Base-by-base conservation (phyloP, 2,329 filamentous ascomycete species). In the Pestalotiopsis sp. region DNA sequence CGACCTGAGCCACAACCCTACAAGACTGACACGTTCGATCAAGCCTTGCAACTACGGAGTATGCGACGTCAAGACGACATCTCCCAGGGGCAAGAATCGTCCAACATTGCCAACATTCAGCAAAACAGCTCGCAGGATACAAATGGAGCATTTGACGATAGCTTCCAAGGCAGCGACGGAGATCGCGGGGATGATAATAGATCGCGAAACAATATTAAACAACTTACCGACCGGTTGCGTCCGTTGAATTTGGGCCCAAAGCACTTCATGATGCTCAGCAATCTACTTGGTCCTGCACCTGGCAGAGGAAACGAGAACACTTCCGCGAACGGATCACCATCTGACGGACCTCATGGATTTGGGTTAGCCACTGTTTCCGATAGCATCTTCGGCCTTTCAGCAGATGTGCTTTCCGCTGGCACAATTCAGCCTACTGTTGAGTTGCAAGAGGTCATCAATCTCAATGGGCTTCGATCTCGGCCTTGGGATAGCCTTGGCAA, bases 1-100 rank as follows among this genome's bases (percentile, higher is more conserved):
- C 73, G 74, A 41, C 59, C 66, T 9, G 62, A 61, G 12, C 62
- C 70, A 3, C 52, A 70, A 14, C 36, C 58, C 11, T 69, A 70
- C 6, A 63, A 63, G 12, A 38, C 61, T 2, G 70, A 74, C 14
- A 66, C 70, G 11, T 68, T 52, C 4, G 45, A 52, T 20, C 20
- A 17, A n/a, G 20, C 7, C 6, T n/a, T 52, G 2, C 14, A 52
- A n/a, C 17, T 17, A n/a, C 7, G 20, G 45, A 6, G 20, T 20
- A n/a, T 52, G 14, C 45, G 11, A 9, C 17, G 17, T 11, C 45
- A 52, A 52, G 5, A 52, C 45, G 20, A 20, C 17, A 52, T 20
- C 20, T 52, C 45, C 14, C 7, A 7, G 45, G 17, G 17, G 17
- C 14, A 52, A 52, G 20, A 52, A 9, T n/a, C 45, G 20, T 9